These are phyloP conservation scores for Talinum fruticosum DNA, from an alignment of 148 eudicot genomes.

Conservation along the genomic window DNA sequence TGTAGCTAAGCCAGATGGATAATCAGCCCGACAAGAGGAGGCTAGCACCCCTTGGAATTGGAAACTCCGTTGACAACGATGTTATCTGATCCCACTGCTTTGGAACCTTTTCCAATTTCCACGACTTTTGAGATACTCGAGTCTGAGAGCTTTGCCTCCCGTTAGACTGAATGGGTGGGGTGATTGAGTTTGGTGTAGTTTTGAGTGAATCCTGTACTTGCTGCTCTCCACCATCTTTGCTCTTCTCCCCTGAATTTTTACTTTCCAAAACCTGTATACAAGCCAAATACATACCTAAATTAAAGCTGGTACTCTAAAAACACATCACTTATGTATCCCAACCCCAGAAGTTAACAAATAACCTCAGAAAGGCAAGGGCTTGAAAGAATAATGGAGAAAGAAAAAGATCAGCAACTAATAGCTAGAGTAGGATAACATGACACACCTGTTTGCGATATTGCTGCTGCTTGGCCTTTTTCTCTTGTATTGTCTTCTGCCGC, in stretches of 20 bases:
- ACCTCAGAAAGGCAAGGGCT: too few species aligned
- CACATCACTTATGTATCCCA: too few species aligned
- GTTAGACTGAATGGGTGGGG: slow-evolving; percentile 18
- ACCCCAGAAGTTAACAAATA: too few species aligned
- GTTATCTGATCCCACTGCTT: slow-evolving; percentile 23
- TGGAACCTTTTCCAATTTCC: neutral
- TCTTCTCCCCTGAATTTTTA: slow-evolving; percentile 37
- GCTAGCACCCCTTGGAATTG: slow-evolving; percentile 39
- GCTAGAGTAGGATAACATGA: neutral
- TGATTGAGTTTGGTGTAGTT: slow-evolving; percentile 16
- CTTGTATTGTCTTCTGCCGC: slow-evolving; percentile 65
- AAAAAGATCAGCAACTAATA: neutral
- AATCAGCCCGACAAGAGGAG: slow-evolving; percentile 5
- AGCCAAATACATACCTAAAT: neutral
- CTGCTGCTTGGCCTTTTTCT: slow-evolving; percentile 68
- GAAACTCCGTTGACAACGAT: slow-evolving; percentile 35
- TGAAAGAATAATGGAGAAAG: too few species aligned
- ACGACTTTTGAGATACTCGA: neutral
- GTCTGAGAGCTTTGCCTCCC: slow-evolving; percentile 24
- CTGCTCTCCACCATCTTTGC: slow-evolving; percentile 32
- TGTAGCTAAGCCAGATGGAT: neutral
- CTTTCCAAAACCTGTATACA: slow-evolving; percentile 52
- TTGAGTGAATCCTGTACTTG: slow-evolving; percentile 27
- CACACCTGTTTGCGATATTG: slow-evolving; percentile 55
- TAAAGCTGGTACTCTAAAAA: neutral